phyloP scores from a whole-genome alignment of 768 basidiomycete genomes.

The Leccinum disarticulatum region DNA sequence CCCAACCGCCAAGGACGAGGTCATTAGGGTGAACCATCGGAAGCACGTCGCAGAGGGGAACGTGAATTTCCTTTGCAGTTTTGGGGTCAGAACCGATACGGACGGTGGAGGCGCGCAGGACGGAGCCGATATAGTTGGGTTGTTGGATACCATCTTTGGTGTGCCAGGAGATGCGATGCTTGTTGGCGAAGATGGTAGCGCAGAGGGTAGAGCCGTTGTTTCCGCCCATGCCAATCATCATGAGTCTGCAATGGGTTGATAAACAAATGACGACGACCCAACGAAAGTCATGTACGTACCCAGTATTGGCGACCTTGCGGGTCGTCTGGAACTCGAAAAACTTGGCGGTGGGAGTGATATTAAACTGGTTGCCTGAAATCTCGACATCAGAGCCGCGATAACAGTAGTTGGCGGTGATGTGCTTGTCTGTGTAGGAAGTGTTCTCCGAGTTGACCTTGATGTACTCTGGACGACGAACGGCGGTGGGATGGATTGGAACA shows the following conservation, averaged over 20 bases:
- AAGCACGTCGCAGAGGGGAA: conserved; percentile 89
- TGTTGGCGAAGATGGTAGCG: conserved; percentile 95
- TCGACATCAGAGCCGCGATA: conserved; percentile 77
- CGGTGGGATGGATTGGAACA: conserved; percentile 79
- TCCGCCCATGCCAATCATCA: conserved; percentile 96
- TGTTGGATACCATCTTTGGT: conserved; percentile 90
- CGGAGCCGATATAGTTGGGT: conserved; percentile 97
- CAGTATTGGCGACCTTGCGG: conserved; percentile 84
- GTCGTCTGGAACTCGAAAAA: conserved; percentile 90
- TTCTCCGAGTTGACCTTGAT: conserved; percentile 82
- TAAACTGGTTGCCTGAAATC: conserved; percentile 71
- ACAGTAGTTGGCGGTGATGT: conserved; percentile 78
- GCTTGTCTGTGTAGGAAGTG: conserved; percentile 76
- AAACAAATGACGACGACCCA: neutral
- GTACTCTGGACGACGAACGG: conserved; percentile 71
- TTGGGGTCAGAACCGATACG: conserved; percentile 80
- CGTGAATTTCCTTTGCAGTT: conserved; percentile 86
- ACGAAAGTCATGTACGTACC: conserved; percentile 52
- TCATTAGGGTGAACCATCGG: conserved; percentile 99
- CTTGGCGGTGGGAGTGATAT: conserved; percentile 75
- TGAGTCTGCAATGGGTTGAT: conserved; percentile 52
- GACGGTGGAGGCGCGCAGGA: conserved; percentile 94
- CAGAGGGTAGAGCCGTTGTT: conserved; percentile 96
- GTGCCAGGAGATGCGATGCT: conserved; percentile 90
- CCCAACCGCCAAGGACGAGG: conserved; percentile 97